phyloP scores from a whole-genome alignment of 108 stramenopile species.

The Mediolabrus comicus region DNA sequence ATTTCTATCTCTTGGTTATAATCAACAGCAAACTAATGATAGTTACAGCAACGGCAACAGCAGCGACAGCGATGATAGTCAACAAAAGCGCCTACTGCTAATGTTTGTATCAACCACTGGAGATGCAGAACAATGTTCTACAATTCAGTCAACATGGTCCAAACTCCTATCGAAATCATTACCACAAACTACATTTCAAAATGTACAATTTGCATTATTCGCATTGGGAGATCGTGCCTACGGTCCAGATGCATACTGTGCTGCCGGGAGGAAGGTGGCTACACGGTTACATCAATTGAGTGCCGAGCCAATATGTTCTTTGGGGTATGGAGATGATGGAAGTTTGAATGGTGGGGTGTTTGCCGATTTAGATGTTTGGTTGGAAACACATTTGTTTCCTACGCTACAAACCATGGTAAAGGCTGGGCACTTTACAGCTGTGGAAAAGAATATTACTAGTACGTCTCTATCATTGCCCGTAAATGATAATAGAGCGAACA shows the following conservation, averaged over 20 bases:
- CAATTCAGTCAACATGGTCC: conserved; percentile 69
- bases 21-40: too few species aligned
- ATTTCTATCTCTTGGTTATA: conserved; percentile 14
- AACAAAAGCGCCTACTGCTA: conserved; percentile 29
- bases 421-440: neutral
- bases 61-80: neutral
- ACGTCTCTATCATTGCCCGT: neutral
- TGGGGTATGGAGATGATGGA: conserved; percentile 88
- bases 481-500: neutral
- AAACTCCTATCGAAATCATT: conserved; percentile 64
- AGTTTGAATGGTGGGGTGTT: conserved; percentile 79
- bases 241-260: conserved; percentile 79
- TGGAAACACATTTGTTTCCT: conserved; percentile 45
- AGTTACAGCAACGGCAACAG: neutral
- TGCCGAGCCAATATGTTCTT: conserved; percentile 50
- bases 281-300: conserved; percentile 77
- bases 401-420: conserved; percentile 1
- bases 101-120: conserved; percentile 85
- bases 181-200: conserved; percentile 35
- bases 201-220: conserved; percentile 64
- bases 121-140: conserved; percentile 78
- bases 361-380: conserved; percentile 81
- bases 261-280: conserved; percentile 81
- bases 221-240: conserved; percentile 86
- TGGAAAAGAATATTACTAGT: neutral